Evolutionary conservation across 345 rosid species (phyloP), one percentile per base, ranked within the genome.

Genomic region (Chamaenerion angustifolium): DNA sequence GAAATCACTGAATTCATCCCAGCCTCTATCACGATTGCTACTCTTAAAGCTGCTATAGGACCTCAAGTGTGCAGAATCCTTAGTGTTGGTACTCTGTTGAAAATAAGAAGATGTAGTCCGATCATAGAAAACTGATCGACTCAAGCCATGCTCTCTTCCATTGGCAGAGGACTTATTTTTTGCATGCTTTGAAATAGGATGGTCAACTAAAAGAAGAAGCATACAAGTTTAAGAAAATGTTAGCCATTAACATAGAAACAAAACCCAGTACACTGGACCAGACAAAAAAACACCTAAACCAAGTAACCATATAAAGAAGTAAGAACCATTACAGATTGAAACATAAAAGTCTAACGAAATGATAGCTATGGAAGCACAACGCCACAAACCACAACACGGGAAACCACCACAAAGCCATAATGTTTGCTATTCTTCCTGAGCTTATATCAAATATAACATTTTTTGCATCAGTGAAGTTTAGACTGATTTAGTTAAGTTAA

Each of bases 71-170:
- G 67, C 45, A 48, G 77, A 67, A 40, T 75, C 74, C 61, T 69
- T 71, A 51, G 53, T 56, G 59, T 57, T 71, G 56, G 69, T 52
- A 64, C 64, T 74, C 62, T 71, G 63, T 10, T 76, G 65, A 10
- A 75, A 67, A 57, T 71, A 69, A 7, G 74, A 62, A 43, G 79
- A 71, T 45, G 74, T 54, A 31, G 71, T 54, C 43, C 76, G 67
- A 49, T 74, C 80, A 21, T 58, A 59, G 50, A 49, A 55, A 49
- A 59, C 37, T 27, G 57, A 25, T 35, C 37, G 6, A 4, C 37
- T 31, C 37, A 31, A 31, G 37, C 6, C 37, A 8, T 31, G 37
- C 6, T 58, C 72, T 48, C 59, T 49, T 3, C 19, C 54, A 37
- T 45, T 51, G 57, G 61, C 57, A 52, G 71, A 60, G 42, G 58